Conservation (phyloP, 495 filamentous ascomycete species). For the Pyronema domesticum region DNA sequence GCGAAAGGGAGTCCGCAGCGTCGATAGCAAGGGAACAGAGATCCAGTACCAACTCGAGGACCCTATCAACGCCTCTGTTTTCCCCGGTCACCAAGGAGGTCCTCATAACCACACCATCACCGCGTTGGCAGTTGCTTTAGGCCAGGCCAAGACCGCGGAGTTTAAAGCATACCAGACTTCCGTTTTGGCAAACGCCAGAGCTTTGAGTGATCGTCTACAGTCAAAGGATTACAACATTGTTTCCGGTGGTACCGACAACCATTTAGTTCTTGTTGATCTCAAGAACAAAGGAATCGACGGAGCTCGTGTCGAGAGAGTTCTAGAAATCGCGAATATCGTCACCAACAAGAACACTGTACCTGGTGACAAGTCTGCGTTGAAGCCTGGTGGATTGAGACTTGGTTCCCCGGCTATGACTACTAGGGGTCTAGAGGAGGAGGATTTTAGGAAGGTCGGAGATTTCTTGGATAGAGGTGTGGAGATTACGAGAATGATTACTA, state of each 20-base stretch:
- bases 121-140: slow-evolving; percentile 78
- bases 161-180: slow-evolving; percentile 79
- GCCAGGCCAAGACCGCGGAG: slow-evolving; percentile 76
- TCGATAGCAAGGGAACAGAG: slow-evolving; percentile 65
- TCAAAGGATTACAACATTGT: slow-evolving; percentile 69
- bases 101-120: slow-evolving; percentile 99
- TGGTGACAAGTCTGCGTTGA: slow-evolving; percentile 80
- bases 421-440: slow-evolving; percentile 66
- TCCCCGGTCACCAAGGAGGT: slow-evolving; percentile 96
- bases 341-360: slow-evolving; percentile 98
- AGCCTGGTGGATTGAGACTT: slow-evolving; percentile 78
- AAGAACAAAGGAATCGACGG: slow-evolving; percentile 83
- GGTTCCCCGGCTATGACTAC: slow-evolving; percentile 97
- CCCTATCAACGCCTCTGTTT: slow-evolving; percentile 90
- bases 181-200: slow-evolving; percentile 72
- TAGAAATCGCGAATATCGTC: slow-evolving; percentile 87
- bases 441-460: slow-evolving; percentile 79
- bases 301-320: slow-evolving; percentile 79
- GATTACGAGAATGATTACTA: slow-evolving; percentile 66
- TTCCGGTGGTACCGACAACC: slow-evolving; percentile 88
- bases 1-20: slow-evolving; percentile 72
- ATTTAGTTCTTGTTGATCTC: slow-evolving; percentile 85
- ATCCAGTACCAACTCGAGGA: slow-evolving; percentile 81
- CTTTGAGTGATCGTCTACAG: slow-evolving; percentile 58
- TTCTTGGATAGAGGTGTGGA: slow-evolving; percentile 83